Evolutionary conservation across 2,329 filamentous ascomycete genomes (phyloP).

Genomic region (Sclerotinia glacialis): DNA sequence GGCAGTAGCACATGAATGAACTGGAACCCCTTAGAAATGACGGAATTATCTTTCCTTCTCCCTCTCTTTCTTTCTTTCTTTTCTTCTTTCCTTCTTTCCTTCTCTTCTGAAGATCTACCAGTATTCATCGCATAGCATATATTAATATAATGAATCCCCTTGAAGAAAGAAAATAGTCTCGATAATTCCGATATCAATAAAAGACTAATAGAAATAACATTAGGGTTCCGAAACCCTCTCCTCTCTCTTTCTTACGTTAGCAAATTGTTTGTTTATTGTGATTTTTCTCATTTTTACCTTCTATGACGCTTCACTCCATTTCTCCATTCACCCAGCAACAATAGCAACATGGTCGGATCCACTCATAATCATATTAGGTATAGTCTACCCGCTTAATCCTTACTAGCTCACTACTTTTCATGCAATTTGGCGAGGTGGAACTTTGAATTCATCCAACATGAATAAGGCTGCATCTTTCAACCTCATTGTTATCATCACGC

Average conservation of each 20-base stretch:
- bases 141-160: not conserved
- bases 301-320: slow-evolving; percentile 14
- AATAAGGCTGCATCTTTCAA: slow-evolving; percentile 5
- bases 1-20: not conserved
- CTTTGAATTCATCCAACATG: not conserved
- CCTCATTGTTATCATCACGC: not conserved
- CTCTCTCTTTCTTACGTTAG: not conserved
- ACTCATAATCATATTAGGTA: not conserved
- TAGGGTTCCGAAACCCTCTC: slow-evolving; percentile 3
- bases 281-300: not conserved
- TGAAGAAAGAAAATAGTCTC: not conserved
- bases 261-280: not conserved
- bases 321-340: slow-evolving; percentile 13
- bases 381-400: slow-evolving; percentile 11
- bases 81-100: no score
- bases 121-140: not conserved
- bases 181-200: not conserved
- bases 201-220: no score
- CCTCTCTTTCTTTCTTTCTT: no score
- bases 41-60: not conserved
- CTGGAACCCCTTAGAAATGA: not conserved
- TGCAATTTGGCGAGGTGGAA: not conserved
- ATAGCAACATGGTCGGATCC: slow-evolving; percentile 13
- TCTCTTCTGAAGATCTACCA: no score
- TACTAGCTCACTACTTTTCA: slow-evolving; percentile 2